Evolutionary conservation across 805 yeast species (phyloP).

Genomic region (Wickerhamiella sorbophila): DNA sequence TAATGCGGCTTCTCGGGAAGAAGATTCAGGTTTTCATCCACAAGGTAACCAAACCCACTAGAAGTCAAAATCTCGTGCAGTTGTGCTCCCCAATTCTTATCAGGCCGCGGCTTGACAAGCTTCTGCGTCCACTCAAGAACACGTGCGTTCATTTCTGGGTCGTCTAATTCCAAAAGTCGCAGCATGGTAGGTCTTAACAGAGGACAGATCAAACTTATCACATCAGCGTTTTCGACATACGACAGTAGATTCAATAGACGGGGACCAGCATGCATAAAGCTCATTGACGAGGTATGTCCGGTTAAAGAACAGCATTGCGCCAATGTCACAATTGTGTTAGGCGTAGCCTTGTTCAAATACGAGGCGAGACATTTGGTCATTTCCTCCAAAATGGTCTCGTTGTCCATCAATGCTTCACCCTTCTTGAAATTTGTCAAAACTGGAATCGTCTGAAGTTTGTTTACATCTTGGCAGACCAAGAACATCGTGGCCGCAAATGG

Average conservation of each 20-base stretch:
- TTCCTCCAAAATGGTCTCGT: constrained; percentile 1
- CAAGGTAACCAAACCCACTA: neutral
- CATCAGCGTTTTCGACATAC: constrained; percentile 3
- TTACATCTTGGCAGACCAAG: constrained; percentile 3
- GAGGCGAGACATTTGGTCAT: constrained; percentile 1
- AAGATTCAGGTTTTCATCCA: constrained; percentile 1
- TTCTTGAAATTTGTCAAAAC: neutral
- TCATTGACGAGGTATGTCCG: constrained; percentile 4
- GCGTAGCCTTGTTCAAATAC: neutral
- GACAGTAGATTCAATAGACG: constrained; percentile 4
- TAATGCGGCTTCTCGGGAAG: neutral
- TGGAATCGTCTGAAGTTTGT: constrained; percentile 2
- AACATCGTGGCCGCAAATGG: constrained; percentile 1
- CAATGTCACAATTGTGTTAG: constrained; percentile 1
- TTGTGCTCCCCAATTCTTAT: neutral
- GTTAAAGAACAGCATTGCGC: constrained; percentile 3
- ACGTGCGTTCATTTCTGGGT: constrained; percentile 1
- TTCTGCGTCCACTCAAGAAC: constrained; percentile 5
- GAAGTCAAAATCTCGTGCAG: neutral
- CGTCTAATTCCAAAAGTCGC: constrained; percentile 5
- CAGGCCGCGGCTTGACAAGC: neutral
- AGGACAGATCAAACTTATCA: constrained; percentile 7
- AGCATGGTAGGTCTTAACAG: constrained; percentile 5
- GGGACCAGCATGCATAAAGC: constrained; percentile 5
- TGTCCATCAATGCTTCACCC: neutral